phyloP scores from a whole-genome alignment of 352 stramenopile species.

The Pythium dissimile region DNA sequence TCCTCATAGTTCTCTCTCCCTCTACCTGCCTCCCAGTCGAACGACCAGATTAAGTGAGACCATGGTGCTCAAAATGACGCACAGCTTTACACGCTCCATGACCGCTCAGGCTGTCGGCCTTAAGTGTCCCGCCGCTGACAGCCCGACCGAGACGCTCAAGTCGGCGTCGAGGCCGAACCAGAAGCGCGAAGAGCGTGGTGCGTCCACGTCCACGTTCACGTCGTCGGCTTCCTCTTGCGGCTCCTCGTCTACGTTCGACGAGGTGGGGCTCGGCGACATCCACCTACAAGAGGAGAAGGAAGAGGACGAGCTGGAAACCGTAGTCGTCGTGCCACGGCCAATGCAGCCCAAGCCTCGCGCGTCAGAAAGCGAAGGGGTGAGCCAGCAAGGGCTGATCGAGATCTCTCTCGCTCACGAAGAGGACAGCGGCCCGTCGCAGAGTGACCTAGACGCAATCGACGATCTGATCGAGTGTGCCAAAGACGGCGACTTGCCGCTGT shows the following conservation, averaged over 20 bases:
- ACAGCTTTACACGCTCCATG: conserved; percentile 30
- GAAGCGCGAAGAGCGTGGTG: neutral
- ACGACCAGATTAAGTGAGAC: neutral
- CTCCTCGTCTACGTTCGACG: conserved; percentile 7
- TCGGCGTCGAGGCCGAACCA: conserved; percentile 2
- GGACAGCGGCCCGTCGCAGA: conserved; percentile 8
- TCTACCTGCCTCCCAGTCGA: too few relatives aligned
- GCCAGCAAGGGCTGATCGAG: conserved; percentile 49
- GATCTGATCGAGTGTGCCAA: conserved; percentile 64
- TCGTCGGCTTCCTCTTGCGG: neutral
- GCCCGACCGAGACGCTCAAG: conserved; percentile 4
- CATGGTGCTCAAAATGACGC: conserved; percentile 44
- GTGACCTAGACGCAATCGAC: conserved; percentile 49
- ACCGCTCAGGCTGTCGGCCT: neutral
- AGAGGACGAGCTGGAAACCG: neutral
- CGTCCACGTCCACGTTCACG: conserved; percentile 13
- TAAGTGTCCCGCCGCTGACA: neutral
- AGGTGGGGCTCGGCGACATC: conserved; percentile 5
- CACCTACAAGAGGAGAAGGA: conserved; percentile 1
- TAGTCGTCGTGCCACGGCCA: neutral
- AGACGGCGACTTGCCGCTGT: conserved; percentile 44
- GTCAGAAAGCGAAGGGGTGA: neutral
- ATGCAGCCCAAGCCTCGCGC: neutral
- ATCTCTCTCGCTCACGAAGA: conserved; percentile 41
- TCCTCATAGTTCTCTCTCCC: too few relatives aligned